Base-by-base conservation (phyloP, 2,329 filamentous ascomycete species). In the Venturia asperata region DNA sequence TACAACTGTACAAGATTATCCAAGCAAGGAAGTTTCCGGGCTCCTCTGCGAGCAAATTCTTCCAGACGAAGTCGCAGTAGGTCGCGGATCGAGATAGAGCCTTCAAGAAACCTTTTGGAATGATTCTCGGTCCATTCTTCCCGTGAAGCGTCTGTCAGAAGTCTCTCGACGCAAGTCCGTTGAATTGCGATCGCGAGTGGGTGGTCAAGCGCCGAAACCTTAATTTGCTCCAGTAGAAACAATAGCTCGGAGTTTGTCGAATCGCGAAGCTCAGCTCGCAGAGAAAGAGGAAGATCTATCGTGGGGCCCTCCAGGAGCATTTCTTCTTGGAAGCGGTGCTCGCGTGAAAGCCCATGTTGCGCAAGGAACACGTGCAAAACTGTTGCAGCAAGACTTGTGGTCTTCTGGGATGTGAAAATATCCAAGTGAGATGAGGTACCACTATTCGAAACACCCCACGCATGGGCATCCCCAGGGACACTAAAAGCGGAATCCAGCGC, bases 331-430 rank as follows among this genome's bases (percentile, higher is more conserved):
- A 63, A 63, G 27, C 42, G 47, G n/a, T 63, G 42, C 21, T 43
- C 62, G 5, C 62, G 62, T 5, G 62, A 34, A 34, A 63, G 17
- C 15, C 62, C 62, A 24, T 55, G 43, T 15, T 39, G 39, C 37
- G 62, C 42, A 24, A 63, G 62, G 45, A 47, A 63, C 6, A 43
- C 43, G 24, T 63, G 62, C 19, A 63, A 43, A 34, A 63, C 43
- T 7, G 45, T 39, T 17, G 37, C 24, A 63, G 62, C 42, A 63
- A 47, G 37, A 30, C 47, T 55, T 15, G 41, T 30, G 27, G 62
- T 45, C 30, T 49, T 63, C 30, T 47, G 42, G n/a, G 62, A 63
- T 24, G 43, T 39, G 19, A 49, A 63, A 17, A 63, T 63, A 27
- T 63, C 62, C 11, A 55, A 13, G 19, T 47, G 42, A 43, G 60